Evolutionary conservation across 768 basidiomycete genomes (phyloP).

Genomic region (Tulasnella sp.): DNA sequence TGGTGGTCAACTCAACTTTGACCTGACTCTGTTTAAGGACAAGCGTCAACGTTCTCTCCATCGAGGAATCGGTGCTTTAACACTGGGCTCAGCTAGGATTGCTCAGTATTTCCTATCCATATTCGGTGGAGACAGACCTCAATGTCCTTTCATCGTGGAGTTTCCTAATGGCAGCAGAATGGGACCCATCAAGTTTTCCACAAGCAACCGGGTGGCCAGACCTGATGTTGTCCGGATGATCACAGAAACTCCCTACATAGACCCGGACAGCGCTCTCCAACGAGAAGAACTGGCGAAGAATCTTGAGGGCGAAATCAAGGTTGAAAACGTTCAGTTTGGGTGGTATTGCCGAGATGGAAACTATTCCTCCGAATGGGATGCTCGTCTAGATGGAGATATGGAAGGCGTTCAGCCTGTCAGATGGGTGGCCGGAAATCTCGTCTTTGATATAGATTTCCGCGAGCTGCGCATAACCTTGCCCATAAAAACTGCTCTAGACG

Average conservation of each 20-base stretch:
- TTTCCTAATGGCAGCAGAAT: too few species aligned
- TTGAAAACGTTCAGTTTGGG: conserved; percentile 16
- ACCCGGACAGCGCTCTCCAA: background rate
- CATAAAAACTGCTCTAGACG: too few species aligned
- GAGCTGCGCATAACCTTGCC: too few species aligned
- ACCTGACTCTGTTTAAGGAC: conserved; percentile 5
- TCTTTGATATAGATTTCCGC: too few species aligned
- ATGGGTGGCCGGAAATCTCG: too few species aligned
- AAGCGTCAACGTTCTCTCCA: background rate
- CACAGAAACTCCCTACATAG: conserved; percentile 5
- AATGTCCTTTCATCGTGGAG: background rate
- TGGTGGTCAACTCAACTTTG: conserved; percentile 1
- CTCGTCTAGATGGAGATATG: too few species aligned
- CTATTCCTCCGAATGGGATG: conserved; percentile 13
- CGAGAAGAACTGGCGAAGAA: too few species aligned
- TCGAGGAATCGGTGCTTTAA: conserved; percentile 4
- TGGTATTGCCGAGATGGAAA: conserved; percentile 13
- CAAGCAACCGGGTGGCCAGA: too few species aligned
- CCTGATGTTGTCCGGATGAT: background rate
- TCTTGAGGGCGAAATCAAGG: too few species aligned
- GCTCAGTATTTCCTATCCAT: background rate
- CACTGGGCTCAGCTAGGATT: background rate
- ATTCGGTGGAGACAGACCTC: background rate
- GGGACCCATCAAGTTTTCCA: too few species aligned
- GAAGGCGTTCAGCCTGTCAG: too few species aligned